Evolutionary conservation across 441 rosid genomes (phyloP).

Genomic region (Aleurites moluccanus): DNA sequence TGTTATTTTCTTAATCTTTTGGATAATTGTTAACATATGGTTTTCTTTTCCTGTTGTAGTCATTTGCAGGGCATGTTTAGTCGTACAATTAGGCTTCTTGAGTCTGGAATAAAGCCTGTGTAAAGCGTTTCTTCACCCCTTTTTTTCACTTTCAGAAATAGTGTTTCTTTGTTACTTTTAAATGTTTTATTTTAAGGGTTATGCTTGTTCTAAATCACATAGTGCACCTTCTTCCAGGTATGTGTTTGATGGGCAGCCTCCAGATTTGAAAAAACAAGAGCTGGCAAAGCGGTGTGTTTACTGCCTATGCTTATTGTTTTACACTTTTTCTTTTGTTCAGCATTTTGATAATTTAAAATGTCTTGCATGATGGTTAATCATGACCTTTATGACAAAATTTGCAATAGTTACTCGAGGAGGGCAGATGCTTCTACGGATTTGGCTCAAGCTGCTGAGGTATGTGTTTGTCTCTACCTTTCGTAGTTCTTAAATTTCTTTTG

Average conservation of each 20-base stretch:
- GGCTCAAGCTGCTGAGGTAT: constrained; percentile 67
- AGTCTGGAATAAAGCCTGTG: constrained; percentile 97
- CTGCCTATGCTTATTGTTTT: constrained; percentile 4
- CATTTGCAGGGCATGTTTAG: constrained; percentile 96
- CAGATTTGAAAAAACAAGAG: constrained; percentile 90
- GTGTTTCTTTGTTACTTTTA: background rate
- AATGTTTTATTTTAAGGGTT: constrained; percentile 1
- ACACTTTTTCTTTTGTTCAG: background rate
- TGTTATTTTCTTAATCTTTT: background rate
- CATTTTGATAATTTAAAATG: background rate
- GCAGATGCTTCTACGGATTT: constrained; percentile 85
- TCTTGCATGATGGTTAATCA: background rate
- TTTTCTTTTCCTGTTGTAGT: constrained; percentile 36
- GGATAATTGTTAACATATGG: constrained; percentile 13
- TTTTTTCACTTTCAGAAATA: background rate
- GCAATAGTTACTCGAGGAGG: constrained; percentile 74
- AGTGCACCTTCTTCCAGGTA: constrained; percentile 49
- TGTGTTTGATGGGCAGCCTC: constrained; percentile 97
- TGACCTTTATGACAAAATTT: constrained; percentile 9
- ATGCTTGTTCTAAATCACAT: constrained; percentile 15
- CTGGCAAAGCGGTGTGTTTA: constrained; percentile 78
- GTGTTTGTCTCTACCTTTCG: constrained; percentile 7
- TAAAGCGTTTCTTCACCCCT: constrained; percentile 37
- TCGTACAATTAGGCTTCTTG: constrained; percentile 91
- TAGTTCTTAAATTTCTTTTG: background rate